Base-by-base conservation (phyloP, 2,329 filamentous ascomycete genomes). In the Dactylellina drechsleri region DNA sequence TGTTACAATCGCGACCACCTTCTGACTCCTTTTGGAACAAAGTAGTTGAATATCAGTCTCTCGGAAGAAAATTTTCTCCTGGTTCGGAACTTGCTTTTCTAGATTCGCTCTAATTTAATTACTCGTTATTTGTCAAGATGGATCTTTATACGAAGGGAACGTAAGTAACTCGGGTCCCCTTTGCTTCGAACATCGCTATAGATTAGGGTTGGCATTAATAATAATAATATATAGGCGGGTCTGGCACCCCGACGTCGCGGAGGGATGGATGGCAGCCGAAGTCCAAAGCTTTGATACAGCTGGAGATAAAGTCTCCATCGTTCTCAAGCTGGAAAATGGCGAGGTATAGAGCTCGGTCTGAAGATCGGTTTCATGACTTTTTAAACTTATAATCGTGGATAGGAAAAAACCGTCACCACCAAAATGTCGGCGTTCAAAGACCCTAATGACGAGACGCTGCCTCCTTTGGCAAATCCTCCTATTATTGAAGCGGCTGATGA, bases 401-500 rank as follows among this genome's bases (percentile, higher is more conserved):
- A 96, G 93, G 89, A 87, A 81, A 95, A 92, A 85, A 88, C 87
- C 10, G 83, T 97, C 81, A 88, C 92, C 82, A 91, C 95, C 78
- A 91, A 92, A 15, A 83, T 89, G 77, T 88, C 90, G 79, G 92
- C 89, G 79, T 85, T 99, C 78, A 88, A 91, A 82, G 89, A 90
- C 80, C 90, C 90, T 81, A 91, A 89, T 81, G 90, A 93, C 83
- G 84, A 90, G 62, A 89, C 89, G 68, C 86, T 99, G 77, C 95
- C 95, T 56, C 95, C 95, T 59, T 84, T 99, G 80, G 98, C 98
- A 93, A 99, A 99, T 83, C 95, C 95, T 78, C 88, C 94, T 61
- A 96, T 98, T 89, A 91, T 99, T 79, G 95, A 99, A 87, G 95
- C 95, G 79, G 97, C 93, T 84, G 95, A 99, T 84, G 95, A 99